Percentiles rank a stretch among this genome's conserved stretches.
These are phyloP conservation scores for Wakefieldia striispora DNA, from an alignment of 768 basidiomycete species.

Conservation along the genomic window DNA sequence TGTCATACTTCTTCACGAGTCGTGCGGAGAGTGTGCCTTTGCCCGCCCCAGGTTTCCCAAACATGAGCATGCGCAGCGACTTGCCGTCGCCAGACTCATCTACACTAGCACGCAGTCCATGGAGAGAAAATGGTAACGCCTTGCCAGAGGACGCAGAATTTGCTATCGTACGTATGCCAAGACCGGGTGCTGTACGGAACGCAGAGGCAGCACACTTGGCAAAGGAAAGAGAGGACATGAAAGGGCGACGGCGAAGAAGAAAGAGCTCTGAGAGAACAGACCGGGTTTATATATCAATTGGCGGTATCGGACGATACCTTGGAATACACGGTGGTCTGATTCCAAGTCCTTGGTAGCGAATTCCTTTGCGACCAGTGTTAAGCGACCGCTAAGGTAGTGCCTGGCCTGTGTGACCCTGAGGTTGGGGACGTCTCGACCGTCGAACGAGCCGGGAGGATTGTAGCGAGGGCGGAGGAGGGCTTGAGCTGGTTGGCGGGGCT, in stretches of 20 bases:
- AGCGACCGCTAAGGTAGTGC: background rate
- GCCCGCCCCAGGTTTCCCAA: conserved; percentile 67
- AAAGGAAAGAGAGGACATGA: conserved; percentile 20
- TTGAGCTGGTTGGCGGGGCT: too few species aligned
- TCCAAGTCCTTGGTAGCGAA: background rate
- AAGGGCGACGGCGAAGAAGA: background rate
- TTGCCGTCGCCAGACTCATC: conserved; percentile 20
- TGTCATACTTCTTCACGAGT: conserved; percentile 78
- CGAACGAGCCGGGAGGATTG: background rate
- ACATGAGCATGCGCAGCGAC: conserved; percentile 50
- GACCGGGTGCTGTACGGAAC: conserved; percentile 7
- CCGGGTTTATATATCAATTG: conserved; percentile 18
- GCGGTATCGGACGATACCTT: conserved; percentile 16
- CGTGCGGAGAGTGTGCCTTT: conserved; percentile 82
- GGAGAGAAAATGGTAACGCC: conserved; percentile 53
- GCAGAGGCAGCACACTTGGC: conserved; percentile 13
- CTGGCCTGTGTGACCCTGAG: background rate
- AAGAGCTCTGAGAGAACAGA: background rate
- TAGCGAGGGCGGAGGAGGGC: too few species aligned
- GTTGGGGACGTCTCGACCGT: background rate
- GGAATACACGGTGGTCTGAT: conserved; percentile 6
- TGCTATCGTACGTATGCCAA: conserved; percentile 26
- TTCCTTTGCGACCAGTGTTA: background rate
- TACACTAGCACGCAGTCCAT: conserved; percentile 36
- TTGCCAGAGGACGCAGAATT: conserved; percentile 34